A percentile compares a stretch with the other conserved stretches of the same genome.
These are phyloP conservation scores for Leucosporidium scottii DNA, from an alignment of 768 basidiomycete genomes.

Conservation along the genomic window DNA sequence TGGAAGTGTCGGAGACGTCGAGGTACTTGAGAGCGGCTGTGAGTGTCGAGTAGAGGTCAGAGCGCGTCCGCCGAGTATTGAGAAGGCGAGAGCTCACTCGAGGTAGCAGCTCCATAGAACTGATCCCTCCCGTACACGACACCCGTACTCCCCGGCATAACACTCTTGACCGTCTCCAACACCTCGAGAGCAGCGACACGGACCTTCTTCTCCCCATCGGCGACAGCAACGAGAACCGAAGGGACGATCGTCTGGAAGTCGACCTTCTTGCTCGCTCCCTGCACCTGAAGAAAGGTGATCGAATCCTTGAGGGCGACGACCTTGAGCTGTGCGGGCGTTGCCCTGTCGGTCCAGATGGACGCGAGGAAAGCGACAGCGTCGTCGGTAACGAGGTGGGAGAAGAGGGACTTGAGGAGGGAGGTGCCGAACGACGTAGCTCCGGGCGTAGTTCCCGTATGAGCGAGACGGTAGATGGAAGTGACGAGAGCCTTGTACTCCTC, in stretches of 20 bases:
- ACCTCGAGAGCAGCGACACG: slow-evolving; percentile 39
- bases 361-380: slow-evolving; percentile 74
- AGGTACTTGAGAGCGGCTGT: slow-evolving; percentile 30
- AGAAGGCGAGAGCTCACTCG: slow-evolving; percentile 27
- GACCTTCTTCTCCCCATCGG: slow-evolving; percentile 35
- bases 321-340: slow-evolving; percentile 41
- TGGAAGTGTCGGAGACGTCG: slow-evolving; percentile 15
- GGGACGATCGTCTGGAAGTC: slow-evolving; percentile 47
- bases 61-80: too few relatives aligned
- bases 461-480: slow-evolving; percentile 59
- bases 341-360: slow-evolving; percentile 52
- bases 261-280: slow-evolving; percentile 42
- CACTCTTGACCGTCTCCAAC: slow-evolving; percentile 31
- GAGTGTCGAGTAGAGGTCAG: too few relatives aligned
- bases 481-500: slow-evolving; percentile 55
- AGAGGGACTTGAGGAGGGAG: slow-evolving; percentile 54
- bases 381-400: slow-evolving; percentile 57
- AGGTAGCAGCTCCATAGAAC: slow-evolving; percentile 40
- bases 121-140: slow-evolving; percentile 41
- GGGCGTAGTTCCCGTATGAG: slow-evolving; percentile 46
- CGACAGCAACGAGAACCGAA: slow-evolving; percentile 32
- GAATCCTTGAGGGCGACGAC: slow-evolving; percentile 64
- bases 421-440: slow-evolving; percentile 11
- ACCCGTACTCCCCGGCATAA: neutral
- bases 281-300: slow-evolving; percentile 68